A percentile compares a stretch with the other conserved stretches of the same genome.
Conservation (phyloP, 345 rosid species). For the Murraya paniculata region DNA sequence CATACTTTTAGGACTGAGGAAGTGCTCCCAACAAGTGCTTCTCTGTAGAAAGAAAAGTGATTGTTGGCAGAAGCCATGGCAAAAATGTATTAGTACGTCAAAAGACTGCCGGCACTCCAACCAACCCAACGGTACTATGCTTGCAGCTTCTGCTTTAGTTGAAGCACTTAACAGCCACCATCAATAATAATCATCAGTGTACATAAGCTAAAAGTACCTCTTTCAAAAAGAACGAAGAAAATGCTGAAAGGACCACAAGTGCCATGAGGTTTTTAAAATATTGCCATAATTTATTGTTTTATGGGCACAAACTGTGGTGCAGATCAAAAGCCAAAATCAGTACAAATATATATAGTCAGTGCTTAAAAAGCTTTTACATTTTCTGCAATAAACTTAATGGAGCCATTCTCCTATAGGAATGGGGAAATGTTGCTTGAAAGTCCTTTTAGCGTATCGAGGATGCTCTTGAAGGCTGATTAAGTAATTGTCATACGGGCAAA, state of each 20-base stretch:
- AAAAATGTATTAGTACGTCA: neutral
- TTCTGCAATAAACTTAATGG: neutral
- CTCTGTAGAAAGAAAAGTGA: neutral
- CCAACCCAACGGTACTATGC: neutral
- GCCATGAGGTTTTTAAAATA: too few relatives aligned
- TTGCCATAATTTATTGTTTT: neutral
- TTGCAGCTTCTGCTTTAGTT: neutral
- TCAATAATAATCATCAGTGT: neutral
- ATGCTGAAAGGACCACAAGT: too few relatives aligned
- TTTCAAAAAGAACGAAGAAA: neutral
- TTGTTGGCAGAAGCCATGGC: constrained; percentile 16
- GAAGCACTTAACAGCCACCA: constrained; percentile 10
- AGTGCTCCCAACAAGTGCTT: neutral
- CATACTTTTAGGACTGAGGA: neutral
- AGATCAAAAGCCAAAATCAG: neutral
- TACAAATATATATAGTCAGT: neutral
- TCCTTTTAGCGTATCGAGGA: neutral
- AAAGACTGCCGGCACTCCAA: neutral
- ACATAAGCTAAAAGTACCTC: neutral
- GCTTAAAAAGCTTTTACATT: neutral
- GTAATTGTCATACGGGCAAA: neutral
- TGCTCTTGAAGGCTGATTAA: neutral
- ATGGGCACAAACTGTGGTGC: neutral
- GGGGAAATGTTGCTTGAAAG: neutral
- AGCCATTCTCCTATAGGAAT: neutral